Conservation (phyloP, 192 early-diverging fungal genomes). For the Paraglomus brasilianum region DNA sequence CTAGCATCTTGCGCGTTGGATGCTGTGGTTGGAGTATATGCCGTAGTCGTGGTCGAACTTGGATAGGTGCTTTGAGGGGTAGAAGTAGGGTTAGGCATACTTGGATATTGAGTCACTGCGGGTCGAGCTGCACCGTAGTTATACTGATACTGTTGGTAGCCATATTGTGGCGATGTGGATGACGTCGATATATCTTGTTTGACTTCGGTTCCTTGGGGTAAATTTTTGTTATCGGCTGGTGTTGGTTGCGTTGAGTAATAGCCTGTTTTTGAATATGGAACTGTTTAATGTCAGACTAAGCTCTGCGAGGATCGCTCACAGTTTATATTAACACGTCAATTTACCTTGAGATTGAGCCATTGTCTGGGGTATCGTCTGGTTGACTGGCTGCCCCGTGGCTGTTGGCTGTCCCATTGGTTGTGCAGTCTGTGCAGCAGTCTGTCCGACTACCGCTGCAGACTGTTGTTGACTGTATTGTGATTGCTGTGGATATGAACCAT, state of each 20-base stretch:
- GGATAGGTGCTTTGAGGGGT: neutral
- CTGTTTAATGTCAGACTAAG: neutral
- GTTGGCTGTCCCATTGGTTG: conserved; percentile 8
- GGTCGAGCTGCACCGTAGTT: conserved; percentile 5
- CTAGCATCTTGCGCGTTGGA: neutral
- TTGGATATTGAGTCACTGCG: neutral
- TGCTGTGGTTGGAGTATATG: neutral
- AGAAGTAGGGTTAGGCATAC: neutral
- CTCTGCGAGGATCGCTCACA: conserved; percentile 8
- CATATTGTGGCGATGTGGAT: neutral
- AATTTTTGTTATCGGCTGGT: conserved; percentile 9
- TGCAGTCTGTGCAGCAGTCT: conserved; percentile 1
- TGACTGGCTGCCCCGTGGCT: conserved; percentile 5
- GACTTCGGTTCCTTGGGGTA: conserved; percentile 4
- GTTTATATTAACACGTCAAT: conserved; percentile 32
- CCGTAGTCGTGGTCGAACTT: neutral
- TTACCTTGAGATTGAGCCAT: conserved; percentile 36
- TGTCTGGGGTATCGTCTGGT: conserved; percentile 37
- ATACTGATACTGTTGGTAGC: conserved; percentile 25
- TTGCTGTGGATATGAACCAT: conserved; percentile 14
- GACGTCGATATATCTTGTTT: conserved; percentile 2
- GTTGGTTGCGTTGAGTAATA: conserved; percentile 20
- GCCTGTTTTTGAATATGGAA: neutral
- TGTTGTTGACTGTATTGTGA: conserved; percentile 24
- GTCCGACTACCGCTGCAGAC: conserved; percentile 28